Evolutionary conservation across 1,284 basidiomycete genomes (phyloP).

Genomic region (Rhodotorula sp.): DNA sequence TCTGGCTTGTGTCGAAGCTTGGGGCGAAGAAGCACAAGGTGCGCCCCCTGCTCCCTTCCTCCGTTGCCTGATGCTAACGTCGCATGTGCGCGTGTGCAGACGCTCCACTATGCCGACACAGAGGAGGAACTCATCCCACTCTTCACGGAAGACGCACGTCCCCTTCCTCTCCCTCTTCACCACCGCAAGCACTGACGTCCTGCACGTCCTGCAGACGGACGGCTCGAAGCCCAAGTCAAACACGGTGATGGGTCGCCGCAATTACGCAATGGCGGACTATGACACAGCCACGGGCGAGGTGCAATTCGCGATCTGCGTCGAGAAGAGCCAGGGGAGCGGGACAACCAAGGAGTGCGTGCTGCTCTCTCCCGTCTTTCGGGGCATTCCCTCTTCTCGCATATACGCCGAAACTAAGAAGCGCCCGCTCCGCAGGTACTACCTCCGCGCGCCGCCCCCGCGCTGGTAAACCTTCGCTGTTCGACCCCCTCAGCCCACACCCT

Average conservation of each 20-base stretch:
- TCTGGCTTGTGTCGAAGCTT: slow-evolving; percentile 76
- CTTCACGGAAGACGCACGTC: slow-evolving; percentile 35
- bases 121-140: slow-evolving; percentile 64
- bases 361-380: not conserved
- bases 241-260: slow-evolving; percentile 60
- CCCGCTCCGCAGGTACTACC: slow-evolving; percentile 51
- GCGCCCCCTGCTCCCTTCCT: slow-evolving; percentile 45
- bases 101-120: slow-evolving; percentile 53
- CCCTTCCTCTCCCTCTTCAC: not conserved
- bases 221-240: slow-evolving; percentile 66
- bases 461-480: slow-evolving; percentile 1
- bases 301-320: slow-evolving; percentile 83
- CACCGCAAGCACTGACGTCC: slow-evolving; percentile 60
- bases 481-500: not conserved
- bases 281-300: slow-evolving; percentile 66
- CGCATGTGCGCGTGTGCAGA: slow-evolving; percentile 33
- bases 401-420: too few species aligned
- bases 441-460: slow-evolving; percentile 27
- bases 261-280: slow-evolving; percentile 81
- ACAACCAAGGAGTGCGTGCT: slow-evolving; percentile 61
- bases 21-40: slow-evolving; percentile 79
- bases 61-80: not conserved
- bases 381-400: too few species aligned
- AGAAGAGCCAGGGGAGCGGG: slow-evolving; percentile 73
- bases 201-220: slow-evolving; percentile 59